Conservation (phyloP, 768 basidiomycete species). For the Mycena filopes region DNA sequence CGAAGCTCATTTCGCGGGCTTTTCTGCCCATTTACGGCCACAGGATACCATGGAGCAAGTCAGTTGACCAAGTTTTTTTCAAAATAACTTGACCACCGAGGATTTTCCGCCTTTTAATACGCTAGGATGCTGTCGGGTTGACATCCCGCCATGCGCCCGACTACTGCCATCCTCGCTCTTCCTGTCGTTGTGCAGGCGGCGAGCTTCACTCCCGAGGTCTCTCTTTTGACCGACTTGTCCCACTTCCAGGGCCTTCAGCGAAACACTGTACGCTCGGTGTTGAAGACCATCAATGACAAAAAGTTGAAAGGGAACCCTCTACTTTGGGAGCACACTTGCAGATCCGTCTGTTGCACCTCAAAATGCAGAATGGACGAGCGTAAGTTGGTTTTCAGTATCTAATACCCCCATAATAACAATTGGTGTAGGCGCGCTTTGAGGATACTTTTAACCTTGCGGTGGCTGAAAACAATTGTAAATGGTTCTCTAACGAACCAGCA, state of each 20-base stretch:
- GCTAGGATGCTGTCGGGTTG: background rate
- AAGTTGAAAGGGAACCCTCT: conserved; percentile 26
- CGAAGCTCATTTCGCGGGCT: too few species aligned
- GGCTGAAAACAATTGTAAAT: conserved; percentile 34
- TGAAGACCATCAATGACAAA: conserved; percentile 31
- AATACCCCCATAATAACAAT: background rate
- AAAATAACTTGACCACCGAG: conserved; percentile 10
- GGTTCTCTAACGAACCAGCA: conserved; percentile 31
- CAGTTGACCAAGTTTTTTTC: conserved; percentile 17
- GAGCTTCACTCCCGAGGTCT: conserved; percentile 28
- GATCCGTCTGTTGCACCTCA: conserved; percentile 24
- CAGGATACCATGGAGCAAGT: background rate
- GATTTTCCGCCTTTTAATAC: conserved; percentile 9
- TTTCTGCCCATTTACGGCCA: too few species aligned
- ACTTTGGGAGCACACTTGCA: conserved; percentile 32
- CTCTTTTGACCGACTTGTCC: conserved; percentile 31
- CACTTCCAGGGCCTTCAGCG: conserved; percentile 19
- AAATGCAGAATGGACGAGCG: conserved; percentile 31
- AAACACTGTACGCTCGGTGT: conserved; percentile 26
- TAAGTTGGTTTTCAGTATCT: background rate
- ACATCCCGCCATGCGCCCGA: conserved; percentile 12
- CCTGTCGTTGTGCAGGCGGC: conserved; percentile 18
- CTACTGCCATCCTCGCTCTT: conserved; percentile 2
- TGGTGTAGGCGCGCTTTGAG: conserved; percentile 26
- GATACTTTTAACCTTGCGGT: conserved; percentile 32